A percentile compares a stretch with the other conserved stretches of the same genome.
Evolutionary conservation across 1,139 yeast genomes (phyloP).

Genomic region (Kodamaea alishanica): DNA sequence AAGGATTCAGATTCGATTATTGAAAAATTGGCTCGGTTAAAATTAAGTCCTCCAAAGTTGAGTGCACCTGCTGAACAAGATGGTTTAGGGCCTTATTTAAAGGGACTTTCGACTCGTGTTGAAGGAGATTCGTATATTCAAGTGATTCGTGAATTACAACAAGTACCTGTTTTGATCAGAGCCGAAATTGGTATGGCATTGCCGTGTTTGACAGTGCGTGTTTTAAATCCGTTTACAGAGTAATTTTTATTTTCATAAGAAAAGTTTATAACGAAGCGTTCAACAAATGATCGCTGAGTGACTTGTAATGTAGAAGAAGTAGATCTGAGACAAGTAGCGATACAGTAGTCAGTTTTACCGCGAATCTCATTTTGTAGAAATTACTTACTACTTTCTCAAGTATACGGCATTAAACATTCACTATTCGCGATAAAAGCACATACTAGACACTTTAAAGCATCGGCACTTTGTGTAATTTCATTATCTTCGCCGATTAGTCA

Average conservation of each 20-base stretch:
- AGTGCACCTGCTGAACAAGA: slow-evolving; percentile 30
- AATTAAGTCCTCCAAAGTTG: slow-evolving; percentile 52
- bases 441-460: too few relatives aligned
- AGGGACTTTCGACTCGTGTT: slow-evolving; percentile 50
- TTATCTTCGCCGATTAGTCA: too few relatives aligned
- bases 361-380: too few relatives aligned
- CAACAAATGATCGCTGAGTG: too few relatives aligned
- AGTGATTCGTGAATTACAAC: slow-evolving; percentile 72
- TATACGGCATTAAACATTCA: too few relatives aligned
- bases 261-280: too few relatives aligned
- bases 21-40: slow-evolving; percentile 47
- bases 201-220: slow-evolving; percentile 91
- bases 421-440: too few relatives aligned
- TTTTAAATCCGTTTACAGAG: slow-evolving; percentile 76
- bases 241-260: not conserved
- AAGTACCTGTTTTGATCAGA: slow-evolving; percentile 80
- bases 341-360: too few relatives aligned
- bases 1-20: slow-evolving; percentile 40
- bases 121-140: slow-evolving; percentile 67
- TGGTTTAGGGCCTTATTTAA: slow-evolving; percentile 55
- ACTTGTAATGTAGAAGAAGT: too few relatives aligned
- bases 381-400: too few relatives aligned
- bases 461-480: too few relatives aligned
- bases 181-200: slow-evolving; percentile 94
- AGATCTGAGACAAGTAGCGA: too few relatives aligned